A percentile compares a stretch with the other conserved stretches of the same genome.
phyloP scores from a whole-genome alignment of 108 stramenopile species.

The Cyclotella sp. region DNA sequence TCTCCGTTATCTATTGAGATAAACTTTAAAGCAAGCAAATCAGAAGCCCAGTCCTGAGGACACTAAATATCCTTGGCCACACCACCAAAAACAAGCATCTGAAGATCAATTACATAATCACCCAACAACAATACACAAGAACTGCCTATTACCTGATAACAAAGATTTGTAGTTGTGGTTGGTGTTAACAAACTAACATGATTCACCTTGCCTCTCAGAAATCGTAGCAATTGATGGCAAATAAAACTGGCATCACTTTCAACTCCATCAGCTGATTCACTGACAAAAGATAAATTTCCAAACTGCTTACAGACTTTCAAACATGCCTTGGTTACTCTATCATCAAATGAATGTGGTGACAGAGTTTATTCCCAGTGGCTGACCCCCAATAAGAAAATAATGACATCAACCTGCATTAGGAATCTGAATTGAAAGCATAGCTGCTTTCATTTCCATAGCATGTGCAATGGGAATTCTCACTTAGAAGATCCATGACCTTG shows the following conservation, averaged over 20 bases:
- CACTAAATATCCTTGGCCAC: conserved; percentile 11
- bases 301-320: background rate
- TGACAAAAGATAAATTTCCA: background rate
- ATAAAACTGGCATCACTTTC: conserved; percentile 2
- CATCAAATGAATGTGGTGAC: conserved; percentile 9
- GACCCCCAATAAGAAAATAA: conserved; percentile 7
- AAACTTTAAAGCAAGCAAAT: background rate
- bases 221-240: background rate
- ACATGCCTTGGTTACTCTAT: background rate
- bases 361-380: conserved; percentile 5
- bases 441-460: conserved; percentile 17
- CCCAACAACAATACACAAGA: conserved; percentile 12
- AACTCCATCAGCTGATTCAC: conserved; percentile 17
- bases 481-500: background rate
- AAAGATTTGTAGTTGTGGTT: conserved; percentile 26
- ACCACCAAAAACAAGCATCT: conserved; percentile 1
- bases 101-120: conserved; percentile 2
- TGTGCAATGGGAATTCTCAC: background rate
- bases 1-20: conserved; percentile 3
- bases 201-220: background rate
- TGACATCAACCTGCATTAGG: background rate
- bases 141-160: conserved; percentile 4
- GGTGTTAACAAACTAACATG: conserved; percentile 16
- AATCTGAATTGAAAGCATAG: conserved; percentile 10
- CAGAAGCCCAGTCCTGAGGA: background rate